Base-by-base conservation (phyloP, 2,329 filamentous ascomycete genomes). In the Chaetoscypha palmicola region DNA sequence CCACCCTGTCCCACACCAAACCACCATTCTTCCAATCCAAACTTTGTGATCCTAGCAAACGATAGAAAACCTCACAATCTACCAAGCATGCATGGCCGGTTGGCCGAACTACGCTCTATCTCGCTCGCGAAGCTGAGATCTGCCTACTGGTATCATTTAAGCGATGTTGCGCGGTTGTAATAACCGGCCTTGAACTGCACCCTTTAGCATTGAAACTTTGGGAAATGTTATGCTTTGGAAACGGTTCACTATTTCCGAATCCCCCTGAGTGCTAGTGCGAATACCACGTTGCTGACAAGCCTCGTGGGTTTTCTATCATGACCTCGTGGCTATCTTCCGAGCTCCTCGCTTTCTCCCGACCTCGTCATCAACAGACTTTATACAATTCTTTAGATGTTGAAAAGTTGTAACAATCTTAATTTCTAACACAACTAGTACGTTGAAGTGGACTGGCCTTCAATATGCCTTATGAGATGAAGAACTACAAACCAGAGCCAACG, bases 241-340 rank as follows among this genome's bases (percentile, higher is more conserved):
- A 34, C 32, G 32, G 32, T 17, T 19, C 17, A n/a, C 32, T 34
- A 3, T 34, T 34, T 34, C 32, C 32, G 32, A 4, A 2, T 34
- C 10, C 32, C 32, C n/a, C 32, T 34, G 32, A 19, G 16, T 16
- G 14, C 32, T 34, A 34, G 32, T 17, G 32, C 19, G n/a, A 37
- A 37, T 24, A 4, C 34, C 34, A 37, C 34, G 34, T 37, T 37
- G 34, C 12, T 22, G 19, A 37, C 34, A 37, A 23, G 21, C 34
- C 34, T 37, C 34, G 34, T 37, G 34, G 34, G 12, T 23, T 37
- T 37, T 24, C 4, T 22, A 22, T 23, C 20, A 34, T 34, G 32
- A 37, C 34, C 34, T 37, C 34, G 34, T 37, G 34, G 34, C 34
- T 37, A 37, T 37, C 21, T 37, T 20, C 21, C 34, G 21, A 37